These are phyloP conservation scores for Ceraceosorus guamensis DNA, from an alignment of 1,284 basidiomycete species.

Conservation along the genomic window DNA sequence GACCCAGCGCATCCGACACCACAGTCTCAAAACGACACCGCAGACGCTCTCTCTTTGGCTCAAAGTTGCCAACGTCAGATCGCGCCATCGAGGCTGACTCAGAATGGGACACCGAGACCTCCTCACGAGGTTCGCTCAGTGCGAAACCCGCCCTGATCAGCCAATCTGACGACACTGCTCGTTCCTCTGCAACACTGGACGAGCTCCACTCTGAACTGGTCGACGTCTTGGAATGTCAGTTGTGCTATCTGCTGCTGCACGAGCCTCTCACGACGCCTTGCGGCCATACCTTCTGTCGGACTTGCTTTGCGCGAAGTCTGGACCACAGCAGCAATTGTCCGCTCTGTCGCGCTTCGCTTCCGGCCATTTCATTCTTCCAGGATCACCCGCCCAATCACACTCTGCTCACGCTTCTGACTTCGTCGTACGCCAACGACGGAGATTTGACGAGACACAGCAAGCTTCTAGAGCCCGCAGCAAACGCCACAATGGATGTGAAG, in stretches of 20 bases:
- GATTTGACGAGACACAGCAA: no score
- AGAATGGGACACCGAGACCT: not conserved
- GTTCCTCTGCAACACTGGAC: not conserved
- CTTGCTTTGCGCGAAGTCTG: conserved; percentile 77
- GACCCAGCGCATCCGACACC: not conserved
- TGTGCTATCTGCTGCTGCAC: conserved; percentile 75
- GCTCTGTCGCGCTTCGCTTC: conserved; percentile 70
- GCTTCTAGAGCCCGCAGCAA: not conserved
- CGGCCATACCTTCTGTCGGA: conserved; percentile 86
- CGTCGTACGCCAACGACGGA: conserved; percentile 3
- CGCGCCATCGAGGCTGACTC: not conserved
- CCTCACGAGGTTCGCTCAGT: not conserved
- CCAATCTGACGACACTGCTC: not conserved
- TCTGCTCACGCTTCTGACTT: conserved; percentile 27
- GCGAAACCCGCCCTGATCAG: not conserved
- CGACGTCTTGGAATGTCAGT: conserved; percentile 74
- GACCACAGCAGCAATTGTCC: conserved; percentile 79
- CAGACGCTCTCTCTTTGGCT: not conserved
- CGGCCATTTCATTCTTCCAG: conserved; percentile 70
- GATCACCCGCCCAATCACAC: conserved; percentile 52
- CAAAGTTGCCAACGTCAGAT: not conserved
- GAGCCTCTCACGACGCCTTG: conserved; percentile 86
- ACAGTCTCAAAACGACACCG: not conserved
- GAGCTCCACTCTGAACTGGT: conserved; percentile 55
- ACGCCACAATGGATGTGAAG: not conserved